A percentile compares a stretch with the other conserved stretches of the same genome.
phyloP scores from a whole-genome alignment of 2,329 filamentous ascomycete genomes.

The Ascochyta koolunga region DNA sequence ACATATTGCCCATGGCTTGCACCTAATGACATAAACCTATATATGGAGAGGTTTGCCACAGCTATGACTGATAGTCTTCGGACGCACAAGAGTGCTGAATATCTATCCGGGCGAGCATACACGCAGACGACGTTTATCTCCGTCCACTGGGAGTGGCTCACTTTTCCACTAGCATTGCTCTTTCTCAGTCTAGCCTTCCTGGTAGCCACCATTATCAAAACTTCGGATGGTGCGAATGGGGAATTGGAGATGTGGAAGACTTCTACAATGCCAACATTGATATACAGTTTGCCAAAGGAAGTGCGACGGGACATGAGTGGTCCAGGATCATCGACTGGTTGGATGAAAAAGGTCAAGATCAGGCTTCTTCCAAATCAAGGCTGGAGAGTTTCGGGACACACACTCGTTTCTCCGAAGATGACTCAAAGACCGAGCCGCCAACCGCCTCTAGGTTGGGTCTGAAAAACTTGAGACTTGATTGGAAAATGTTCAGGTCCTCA shows the following conservation, averaged over 20 bases:
- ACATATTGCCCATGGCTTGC: constrained; percentile 17
- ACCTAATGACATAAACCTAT: constrained; percentile 28
- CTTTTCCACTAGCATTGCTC: constrained; percentile 30
- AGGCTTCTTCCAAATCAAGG: constrained; percentile 19
- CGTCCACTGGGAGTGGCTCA: constrained; percentile 35
- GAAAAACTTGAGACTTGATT: too few species aligned
- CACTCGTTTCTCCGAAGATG: too few species aligned
- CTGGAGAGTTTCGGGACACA: too few species aligned
- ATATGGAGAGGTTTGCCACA: constrained; percentile 26
- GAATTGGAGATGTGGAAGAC: constrained; percentile 46
- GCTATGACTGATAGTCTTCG: constrained; percentile 24
- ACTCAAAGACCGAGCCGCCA: too few species aligned
- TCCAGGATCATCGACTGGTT: not conserved
- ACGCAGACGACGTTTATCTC: constrained; percentile 16
- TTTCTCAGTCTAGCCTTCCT: constrained; percentile 32
- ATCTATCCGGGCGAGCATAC: constrained; percentile 19
- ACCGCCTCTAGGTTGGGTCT: too few species aligned
- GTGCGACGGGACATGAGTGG: constrained; percentile 7
- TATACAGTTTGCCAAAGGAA: constrained; percentile 34
- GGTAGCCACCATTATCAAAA: constrained; percentile 30
- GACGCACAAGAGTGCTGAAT: too few species aligned
- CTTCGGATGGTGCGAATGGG: constrained; percentile 18
- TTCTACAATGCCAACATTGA: constrained; percentile 36
- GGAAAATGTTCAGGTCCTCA: too few species aligned
- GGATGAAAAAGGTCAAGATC: constrained; percentile 19